Percentiles rank a stretch among this genome's conserved stretches.
These are phyloP conservation scores for Daldinia eschscholtzii DNA, from an alignment of 2,329 filamentous ascomycete species.

Conservation along the genomic window DNA sequence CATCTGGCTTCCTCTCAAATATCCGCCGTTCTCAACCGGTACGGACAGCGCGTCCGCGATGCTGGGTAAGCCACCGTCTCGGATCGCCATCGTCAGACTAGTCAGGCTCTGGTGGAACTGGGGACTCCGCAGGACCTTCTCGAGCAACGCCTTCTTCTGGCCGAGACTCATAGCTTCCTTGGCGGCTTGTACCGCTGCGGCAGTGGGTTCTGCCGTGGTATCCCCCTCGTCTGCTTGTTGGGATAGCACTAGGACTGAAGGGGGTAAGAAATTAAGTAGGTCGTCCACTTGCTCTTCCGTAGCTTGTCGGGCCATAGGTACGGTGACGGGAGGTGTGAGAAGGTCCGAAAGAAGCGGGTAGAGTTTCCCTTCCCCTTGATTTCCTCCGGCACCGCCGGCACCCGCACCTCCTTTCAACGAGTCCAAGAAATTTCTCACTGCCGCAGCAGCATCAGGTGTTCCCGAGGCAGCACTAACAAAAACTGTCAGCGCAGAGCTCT, in stretches of 20 bases:
- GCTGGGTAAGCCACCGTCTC: conserved; percentile 90
- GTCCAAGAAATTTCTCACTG: conserved; percentile 89
- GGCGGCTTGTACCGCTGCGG: conserved; percentile 77
- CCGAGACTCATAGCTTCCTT: conserved; percentile 77
- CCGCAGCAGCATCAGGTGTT: conserved; percentile 76
- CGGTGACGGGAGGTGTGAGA: conserved; percentile 80
- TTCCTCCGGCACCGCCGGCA: conserved; percentile 50
- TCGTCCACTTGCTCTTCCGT: conserved; percentile 77
- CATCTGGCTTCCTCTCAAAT: conserved; percentile 80
- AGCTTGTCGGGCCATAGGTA: conserved; percentile 78
- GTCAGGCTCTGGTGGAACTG: conserved; percentile 90
- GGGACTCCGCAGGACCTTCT: conserved; percentile 86
- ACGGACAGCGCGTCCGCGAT: conserved; percentile 88
- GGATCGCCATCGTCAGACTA: conserved; percentile 86
- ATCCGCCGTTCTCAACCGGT: conserved; percentile 85
- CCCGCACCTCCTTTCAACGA: conserved; percentile 75
- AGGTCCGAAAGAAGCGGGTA: conserved; percentile 91
- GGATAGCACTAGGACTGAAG: conserved; percentile 80
- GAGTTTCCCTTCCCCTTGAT: conserved; percentile 67
- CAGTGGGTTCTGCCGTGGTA: conserved; percentile 73
- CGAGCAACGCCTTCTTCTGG: conserved; percentile 85
- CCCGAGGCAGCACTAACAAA: conserved; percentile 69
- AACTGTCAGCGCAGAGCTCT: conserved; percentile 58
- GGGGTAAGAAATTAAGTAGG: conserved; percentile 82
- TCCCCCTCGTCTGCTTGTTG: conserved; percentile 73